Base-by-base conservation (phyloP, 352 stramenopile genomes). In the Phytophthora ramorum region DNA sequence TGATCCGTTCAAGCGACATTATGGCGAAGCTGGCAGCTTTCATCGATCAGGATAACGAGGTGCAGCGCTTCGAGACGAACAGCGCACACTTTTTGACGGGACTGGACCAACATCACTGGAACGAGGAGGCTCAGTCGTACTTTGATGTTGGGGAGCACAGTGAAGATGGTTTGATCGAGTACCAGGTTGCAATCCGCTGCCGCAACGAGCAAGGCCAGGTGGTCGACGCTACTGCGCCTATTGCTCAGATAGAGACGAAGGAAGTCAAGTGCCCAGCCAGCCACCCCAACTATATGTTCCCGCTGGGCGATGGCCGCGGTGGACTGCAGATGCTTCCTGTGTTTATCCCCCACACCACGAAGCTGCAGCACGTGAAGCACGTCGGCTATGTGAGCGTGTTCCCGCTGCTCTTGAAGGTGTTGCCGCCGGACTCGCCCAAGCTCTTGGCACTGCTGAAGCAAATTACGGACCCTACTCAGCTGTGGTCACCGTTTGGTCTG, bases 321-420 rank as follows among this genome's bases (percentile, higher is more conserved):
- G 87, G 87, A 13, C 65, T 96, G 17, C 77, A 93, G 52, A n/a
- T n/a, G n/a, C n/a, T n/a, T n/a, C 75, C 89, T 43, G 75, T 92
- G 28, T 93, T 93, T 47, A 66, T 92, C 7, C 76, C 85, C 0
- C 65, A 69, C 24, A 87, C 73, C 34, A 85, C 79, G 13, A 79
- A 69, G 69, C 62, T 83, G 28, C 87, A 95, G 66, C 84, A 93
- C 19, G 84, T 96, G 4, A 69, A 81, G 47, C 91, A 96, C 57
- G 63, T 96, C 30, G 92, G 93, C 38, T 97, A 98, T 59, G 85
- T 97, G 26, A 92, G 79, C 32, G 68, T 97, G 9, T 96, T 98
- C 54, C 93, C 93, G 7, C 58, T 96, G 22, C 73, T 95, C 14
- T 62, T 96, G 6, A 88, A 92, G 63, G 49, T 95, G 3, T 37